Percentiles rank a stretch among this genome's conserved stretches.
phyloP scores from a whole-genome alignment of 768 basidiomycete species.

The Russula griseocarnosa region DNA sequence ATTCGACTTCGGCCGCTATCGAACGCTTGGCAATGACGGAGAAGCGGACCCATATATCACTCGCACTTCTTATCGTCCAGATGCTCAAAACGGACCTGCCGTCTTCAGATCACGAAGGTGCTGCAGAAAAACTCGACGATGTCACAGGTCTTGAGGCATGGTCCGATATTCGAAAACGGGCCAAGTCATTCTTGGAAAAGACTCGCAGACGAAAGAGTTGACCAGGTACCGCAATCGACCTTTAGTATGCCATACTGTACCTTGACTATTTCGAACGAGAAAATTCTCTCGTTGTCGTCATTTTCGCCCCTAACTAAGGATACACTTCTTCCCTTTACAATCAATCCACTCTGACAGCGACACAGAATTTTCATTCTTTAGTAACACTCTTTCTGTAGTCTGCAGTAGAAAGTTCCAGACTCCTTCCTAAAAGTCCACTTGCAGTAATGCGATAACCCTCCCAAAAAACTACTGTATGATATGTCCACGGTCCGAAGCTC shows the following conservation, averaged over 20 bases:
- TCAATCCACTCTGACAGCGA: background rate
- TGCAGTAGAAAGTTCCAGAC: background rate
- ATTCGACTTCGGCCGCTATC: background rate
- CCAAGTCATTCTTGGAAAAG: conserved; percentile 5
- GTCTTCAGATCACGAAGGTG: too few species aligned
- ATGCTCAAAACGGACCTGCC: background rate
- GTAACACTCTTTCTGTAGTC: background rate
- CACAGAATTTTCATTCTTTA: background rate
- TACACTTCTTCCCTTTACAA: background rate
- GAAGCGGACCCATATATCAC: conserved; percentile 23
- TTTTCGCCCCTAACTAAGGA: background rate
- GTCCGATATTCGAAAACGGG: conserved; percentile 14
- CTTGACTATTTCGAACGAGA: background rate
- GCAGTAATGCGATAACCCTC: conserved; percentile 27
- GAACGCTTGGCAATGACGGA: background rate
- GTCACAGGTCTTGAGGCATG: background rate
- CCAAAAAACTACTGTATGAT: background rate
- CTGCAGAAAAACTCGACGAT: background rate
- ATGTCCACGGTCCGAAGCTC: background rate
- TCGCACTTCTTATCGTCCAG: conserved; percentile 3
- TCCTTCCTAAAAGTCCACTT: background rate
- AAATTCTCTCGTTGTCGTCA: background rate
- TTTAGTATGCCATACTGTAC: background rate
- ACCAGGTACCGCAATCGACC: background rate
- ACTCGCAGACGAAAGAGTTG: background rate